phyloP scores from a whole-genome alignment of 2,329 filamentous ascomycete species.

The Aspergillus sp. region DNA sequence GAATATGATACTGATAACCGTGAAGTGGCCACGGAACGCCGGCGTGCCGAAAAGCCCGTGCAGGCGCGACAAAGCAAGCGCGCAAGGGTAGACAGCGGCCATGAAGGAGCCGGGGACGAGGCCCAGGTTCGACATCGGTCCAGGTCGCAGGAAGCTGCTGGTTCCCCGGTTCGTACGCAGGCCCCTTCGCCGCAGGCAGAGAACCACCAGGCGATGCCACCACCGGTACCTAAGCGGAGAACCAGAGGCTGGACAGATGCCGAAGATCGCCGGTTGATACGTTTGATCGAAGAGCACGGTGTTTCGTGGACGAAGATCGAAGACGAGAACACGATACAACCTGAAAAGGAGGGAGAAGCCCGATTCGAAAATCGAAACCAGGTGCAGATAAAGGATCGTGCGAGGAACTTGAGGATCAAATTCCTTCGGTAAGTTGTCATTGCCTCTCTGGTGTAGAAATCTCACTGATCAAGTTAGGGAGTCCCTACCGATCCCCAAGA shows the following conservation, averaged over 20 bases:
- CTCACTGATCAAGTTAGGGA: slow-evolving; percentile 25
- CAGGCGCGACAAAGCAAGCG: slow-evolving; percentile 11
- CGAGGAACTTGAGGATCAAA: slow-evolving; percentile 54
- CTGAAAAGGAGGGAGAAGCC: slow-evolving; percentile 30
- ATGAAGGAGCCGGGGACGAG: slow-evolving; percentile 1
- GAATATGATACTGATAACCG: slow-evolving; percentile 48
- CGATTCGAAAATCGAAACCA: slow-evolving; percentile 47
- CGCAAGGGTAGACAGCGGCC: background rate
- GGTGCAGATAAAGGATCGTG: slow-evolving; percentile 58
- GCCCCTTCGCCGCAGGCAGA: background rate
- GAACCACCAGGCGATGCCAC: background rate
- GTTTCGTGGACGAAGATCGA: slow-evolving; percentile 52
- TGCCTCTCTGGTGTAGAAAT: background rate
- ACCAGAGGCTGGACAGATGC: slow-evolving; percentile 37
- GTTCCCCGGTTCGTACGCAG: background rate
- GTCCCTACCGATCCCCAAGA: slow-evolving; percentile 38
- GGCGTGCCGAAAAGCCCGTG: slow-evolving; percentile 37
- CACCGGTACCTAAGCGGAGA: background rate
- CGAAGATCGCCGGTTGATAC: slow-evolving; percentile 49
- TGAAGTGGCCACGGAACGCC: slow-evolving; percentile 30
- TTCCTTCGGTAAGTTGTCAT: slow-evolving; percentile 8
- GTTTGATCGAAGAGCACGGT: slow-evolving; percentile 51
- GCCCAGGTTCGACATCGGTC: slow-evolving; percentile 1
- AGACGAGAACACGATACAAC: slow-evolving; percentile 32
- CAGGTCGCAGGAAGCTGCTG: background rate